phyloP scores from a whole-genome alignment of 306 rosid species.

The Lathyrus oleraceus region DNA sequence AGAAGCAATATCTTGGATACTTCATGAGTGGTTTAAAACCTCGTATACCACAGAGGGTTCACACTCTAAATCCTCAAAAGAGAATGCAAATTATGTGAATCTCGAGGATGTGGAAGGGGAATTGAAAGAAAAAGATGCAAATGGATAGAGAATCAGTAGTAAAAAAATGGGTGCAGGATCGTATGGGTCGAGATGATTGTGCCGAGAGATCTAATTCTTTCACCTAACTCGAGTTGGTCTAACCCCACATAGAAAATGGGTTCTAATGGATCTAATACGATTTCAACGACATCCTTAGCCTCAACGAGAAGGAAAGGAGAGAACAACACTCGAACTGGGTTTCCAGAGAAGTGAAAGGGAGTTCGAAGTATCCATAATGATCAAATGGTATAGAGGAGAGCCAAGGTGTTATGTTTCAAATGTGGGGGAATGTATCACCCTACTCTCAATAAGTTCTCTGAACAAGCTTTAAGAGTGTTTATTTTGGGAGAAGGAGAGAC shows the following conservation, averaged over 20 bases:
- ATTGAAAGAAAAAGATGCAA: not conserved
- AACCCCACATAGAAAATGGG: not conserved
- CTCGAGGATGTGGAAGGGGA: not conserved
- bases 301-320: not conserved
- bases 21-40: not conserved
- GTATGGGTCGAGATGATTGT: not conserved
- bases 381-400: not conserved
- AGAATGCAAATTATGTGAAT: not conserved
- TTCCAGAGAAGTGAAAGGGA: not conserved
- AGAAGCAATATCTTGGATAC: not conserved
- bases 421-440: not conserved
- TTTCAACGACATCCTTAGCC: fast-evolving
- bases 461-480: not conserved
- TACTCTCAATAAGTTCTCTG: not conserved
- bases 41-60: not conserved
- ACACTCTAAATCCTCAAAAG: not conserved
- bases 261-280: not conserved
- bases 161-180: not conserved
- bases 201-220: not conserved
- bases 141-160: too few relatives aligned
- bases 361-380: not conserved
- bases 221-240: too few relatives aligned
- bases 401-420: not conserved
- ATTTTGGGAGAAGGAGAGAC: not conserved
- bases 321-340: fast-evolving